Evolutionary conservation across 139 green algal species (phyloP), one percentile per base, ranked within the genome.

Genomic region (Chlorella sp.): DNA sequence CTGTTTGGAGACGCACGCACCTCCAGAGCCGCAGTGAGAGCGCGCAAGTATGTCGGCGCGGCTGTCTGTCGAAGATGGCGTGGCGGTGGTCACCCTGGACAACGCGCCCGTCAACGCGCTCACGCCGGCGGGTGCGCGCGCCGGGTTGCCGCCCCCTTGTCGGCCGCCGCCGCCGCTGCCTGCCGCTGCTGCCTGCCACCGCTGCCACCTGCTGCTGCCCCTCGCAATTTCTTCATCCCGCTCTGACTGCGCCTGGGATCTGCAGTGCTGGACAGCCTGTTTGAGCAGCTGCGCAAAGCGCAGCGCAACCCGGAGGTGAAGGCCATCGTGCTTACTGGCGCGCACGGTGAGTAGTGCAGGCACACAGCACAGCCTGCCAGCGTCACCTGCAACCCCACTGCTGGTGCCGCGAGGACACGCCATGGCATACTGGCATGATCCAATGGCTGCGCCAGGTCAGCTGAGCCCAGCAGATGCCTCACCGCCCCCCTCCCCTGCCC

Each of bases 91-190:
- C 34, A 95, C 92, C 13, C 88, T 99, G 11, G 47, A 82, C 57
- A 97, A 98, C 80, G 93, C 95, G 25, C 97, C 96, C 1, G 94
- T 99, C 3, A 99, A 99, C 78, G 96, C 97, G 2, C 88, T 99
- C 82, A 93, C 96, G 62, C 94, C 95, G 0, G 74, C 91, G 63
- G 87, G 94, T 95, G 38, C 83, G 89, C 38, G 26, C 32, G n/a
- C 55, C 71, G 57, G 16, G 41, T 74, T 64, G 62, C n/a, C 28
- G 78, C 30, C 28, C 32, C 44, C 44, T 51, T 25, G 5, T 5
- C 20, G 1, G 55, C 60, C 60, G 56, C 57, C 56, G 25, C 20
- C 23, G 39, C 70, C 39, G 39, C 70, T 26, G 25, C 4, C 65
- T 16, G 39, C 38, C 38, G 11, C n/a, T 9, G 70, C 18, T 15